These are phyloP conservation scores for Ganoderma boninense DNA, from an alignment of 1,284 basidiomycete species.

Conservation along the genomic window DNA sequence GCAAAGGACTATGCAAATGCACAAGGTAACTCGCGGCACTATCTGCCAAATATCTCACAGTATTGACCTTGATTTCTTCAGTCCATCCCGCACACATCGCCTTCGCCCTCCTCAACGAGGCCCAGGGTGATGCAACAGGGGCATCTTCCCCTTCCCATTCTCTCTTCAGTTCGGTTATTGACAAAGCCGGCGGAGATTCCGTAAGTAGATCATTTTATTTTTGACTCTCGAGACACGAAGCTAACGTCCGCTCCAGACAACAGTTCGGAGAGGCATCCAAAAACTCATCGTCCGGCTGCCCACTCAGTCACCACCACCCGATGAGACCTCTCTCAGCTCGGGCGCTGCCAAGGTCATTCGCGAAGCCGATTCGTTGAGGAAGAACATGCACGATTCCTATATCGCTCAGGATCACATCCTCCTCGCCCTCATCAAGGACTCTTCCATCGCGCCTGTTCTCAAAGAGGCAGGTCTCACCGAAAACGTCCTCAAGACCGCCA, in stretches of 20 bases:
- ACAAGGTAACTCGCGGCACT: constrained; percentile 59
- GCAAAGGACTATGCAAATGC: constrained; percentile 86
- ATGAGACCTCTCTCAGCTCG: constrained; percentile 75
- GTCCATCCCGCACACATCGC: constrained; percentile 84
- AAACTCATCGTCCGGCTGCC: constrained; percentile 82
- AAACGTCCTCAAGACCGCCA: constrained; percentile 79
- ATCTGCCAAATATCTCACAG: neutral
- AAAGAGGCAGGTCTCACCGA: constrained; percentile 82
- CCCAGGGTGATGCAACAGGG: constrained; percentile 45
- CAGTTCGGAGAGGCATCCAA: constrained; percentile 70
- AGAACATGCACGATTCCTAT: constrained; percentile 92
- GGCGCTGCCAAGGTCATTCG: constrained; percentile 75
- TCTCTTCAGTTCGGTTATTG: constrained; percentile 79
- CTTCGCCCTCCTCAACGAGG: constrained; percentile 77
- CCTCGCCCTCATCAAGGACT: constrained; percentile 80
- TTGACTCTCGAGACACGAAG: constrained; percentile 23
- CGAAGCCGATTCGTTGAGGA: constrained; percentile 84
- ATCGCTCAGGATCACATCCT: constrained; percentile 89
- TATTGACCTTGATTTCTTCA: constrained; percentile 37
- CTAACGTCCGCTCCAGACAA: constrained; percentile 47
- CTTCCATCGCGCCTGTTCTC: constrained; percentile 68
- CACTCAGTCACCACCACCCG: constrained; percentile 85
- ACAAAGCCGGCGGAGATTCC: constrained; percentile 81
- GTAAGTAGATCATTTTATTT: constrained; percentile 50
- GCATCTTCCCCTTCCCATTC: constrained; percentile 45